Conservation (phyloP, 768 basidiomycete species). For the Trametes sanguinea region DNA sequence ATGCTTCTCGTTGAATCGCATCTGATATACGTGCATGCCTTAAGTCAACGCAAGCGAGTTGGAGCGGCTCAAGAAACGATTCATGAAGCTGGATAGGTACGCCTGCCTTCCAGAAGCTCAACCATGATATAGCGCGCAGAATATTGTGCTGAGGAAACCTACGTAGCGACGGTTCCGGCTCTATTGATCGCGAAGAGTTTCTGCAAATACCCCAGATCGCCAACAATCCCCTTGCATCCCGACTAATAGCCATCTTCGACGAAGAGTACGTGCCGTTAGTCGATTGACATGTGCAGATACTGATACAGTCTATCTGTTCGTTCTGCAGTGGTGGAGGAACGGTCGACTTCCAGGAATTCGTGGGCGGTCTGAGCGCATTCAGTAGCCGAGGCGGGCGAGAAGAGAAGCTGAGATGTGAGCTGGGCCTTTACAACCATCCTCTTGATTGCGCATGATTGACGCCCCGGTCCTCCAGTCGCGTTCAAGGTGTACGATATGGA, state of each 20-base stretch:
- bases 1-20: not conserved
- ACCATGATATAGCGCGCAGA: not conserved
- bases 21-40: not conserved
- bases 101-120: constrained; percentile 27
- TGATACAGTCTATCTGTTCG: not conserved
- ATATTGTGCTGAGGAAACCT: too few species aligned
- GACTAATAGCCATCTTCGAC: constrained; percentile 99
- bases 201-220: constrained; percentile 99
- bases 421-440: not conserved
- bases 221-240: constrained; percentile 91
- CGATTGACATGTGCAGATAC: not conserved
- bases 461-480: constrained; percentile 65
- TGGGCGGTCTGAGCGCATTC: constrained; percentile 96
- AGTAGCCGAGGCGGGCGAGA: constrained; percentile 95
- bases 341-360: constrained; percentile 99
- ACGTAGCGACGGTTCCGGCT: constrained; percentile 91
- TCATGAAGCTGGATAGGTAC: constrained; percentile 98
- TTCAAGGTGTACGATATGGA: constrained; percentile 99
- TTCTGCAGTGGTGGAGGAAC: constrained; percentile 87
- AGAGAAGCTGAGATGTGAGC: constrained; percentile 93
- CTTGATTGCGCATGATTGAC: not conserved
- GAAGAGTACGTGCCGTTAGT: constrained; percentile 75
- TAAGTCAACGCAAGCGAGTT: constrained; percentile 93
- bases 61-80: constrained; percentile 95
- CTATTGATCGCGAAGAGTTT: constrained; percentile 98